Conservation (phyloP, 257 asterid species). For the Fraxinus americana region DNA sequence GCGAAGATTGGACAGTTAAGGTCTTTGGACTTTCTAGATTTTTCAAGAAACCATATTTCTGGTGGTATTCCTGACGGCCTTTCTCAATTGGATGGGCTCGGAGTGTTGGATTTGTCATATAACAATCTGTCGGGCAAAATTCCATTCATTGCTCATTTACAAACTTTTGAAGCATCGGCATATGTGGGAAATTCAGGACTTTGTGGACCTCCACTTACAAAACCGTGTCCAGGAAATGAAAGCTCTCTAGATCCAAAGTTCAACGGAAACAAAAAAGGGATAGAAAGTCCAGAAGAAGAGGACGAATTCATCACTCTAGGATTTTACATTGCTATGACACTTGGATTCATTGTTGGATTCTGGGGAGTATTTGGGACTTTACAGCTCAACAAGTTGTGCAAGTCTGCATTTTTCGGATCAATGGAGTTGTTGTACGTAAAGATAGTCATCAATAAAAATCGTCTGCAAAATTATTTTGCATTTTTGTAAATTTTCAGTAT, state of each 20-base stretch:
- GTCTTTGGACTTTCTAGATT: constrained; percentile 17
- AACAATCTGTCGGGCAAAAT: constrained; percentile 36
- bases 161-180: constrained; percentile 4
- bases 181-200: constrained; percentile 18
- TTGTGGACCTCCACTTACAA: constrained; percentile 22
- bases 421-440: no score
- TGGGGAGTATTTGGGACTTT: constrained; percentile 23
- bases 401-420: no score
- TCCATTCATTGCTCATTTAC: constrained; percentile 7
- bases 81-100: not conserved
- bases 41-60: constrained; percentile 22
- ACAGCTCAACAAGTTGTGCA: not conserved
- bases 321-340: constrained; percentile 1
- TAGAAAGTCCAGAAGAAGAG: constrained; percentile 4
- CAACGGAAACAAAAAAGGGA: no score
- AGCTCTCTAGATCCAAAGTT: constrained; percentile 2
- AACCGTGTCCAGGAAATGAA: constrained; percentile 21
- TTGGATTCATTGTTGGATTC: constrained; percentile 26
- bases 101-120: constrained; percentile 22
- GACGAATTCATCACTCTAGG: constrained; percentile 14
- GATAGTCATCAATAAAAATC: no score
- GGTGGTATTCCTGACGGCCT: constrained; percentile 18
- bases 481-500: no score
- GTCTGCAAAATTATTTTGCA: no score
- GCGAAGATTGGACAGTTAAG: not conserved